These are phyloP conservation scores for Blastomyces emzantsi DNA, from an alignment of 2,329 filamentous ascomycete species.

Conservation along the genomic window DNA sequence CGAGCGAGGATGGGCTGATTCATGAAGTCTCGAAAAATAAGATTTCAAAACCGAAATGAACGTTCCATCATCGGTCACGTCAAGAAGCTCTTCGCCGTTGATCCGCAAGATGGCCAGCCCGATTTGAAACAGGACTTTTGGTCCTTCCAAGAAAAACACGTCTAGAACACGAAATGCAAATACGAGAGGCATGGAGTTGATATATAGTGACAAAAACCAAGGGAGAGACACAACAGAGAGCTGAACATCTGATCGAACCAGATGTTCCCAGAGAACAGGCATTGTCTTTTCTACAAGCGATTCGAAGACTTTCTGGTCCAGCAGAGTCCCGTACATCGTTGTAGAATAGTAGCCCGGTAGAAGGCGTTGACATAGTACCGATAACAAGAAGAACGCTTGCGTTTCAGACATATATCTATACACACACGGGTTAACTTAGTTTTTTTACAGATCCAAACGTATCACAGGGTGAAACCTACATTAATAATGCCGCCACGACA, in stretches of 20 bases:
- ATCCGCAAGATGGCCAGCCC: conserved; percentile 94
- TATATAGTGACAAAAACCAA: conserved; percentile 96
- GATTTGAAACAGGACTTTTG: conserved; percentile 95
- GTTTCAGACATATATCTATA: conserved; percentile 82
- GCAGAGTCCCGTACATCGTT: conserved; percentile 96
- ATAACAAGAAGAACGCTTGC: conserved; percentile 91
- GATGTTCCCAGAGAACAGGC: conserved; percentile 95
- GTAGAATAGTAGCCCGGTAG: conserved; percentile 96
- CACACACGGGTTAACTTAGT: conserved; percentile 6
- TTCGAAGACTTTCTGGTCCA: conserved; percentile 97
- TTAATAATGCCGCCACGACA: conserved; percentile 91
- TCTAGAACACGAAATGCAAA: conserved; percentile 96
- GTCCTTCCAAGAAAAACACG: conserved; percentile 96
- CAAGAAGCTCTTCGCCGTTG: conserved; percentile 90
- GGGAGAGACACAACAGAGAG: conserved; percentile 93
- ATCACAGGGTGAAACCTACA: conserved; percentile 44
- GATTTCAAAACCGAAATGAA: conserved; percentile 95
- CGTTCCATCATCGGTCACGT: conserved; percentile 86
- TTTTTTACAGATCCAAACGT: neutral
- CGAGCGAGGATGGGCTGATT: conserved; percentile 90
- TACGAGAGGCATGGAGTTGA: conserved; percentile 98
- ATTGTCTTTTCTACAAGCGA: conserved; percentile 98
- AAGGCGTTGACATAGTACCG: conserved; percentile 81
- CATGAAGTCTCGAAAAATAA: conserved; percentile 87
- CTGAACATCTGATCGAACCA: conserved; percentile 95